Evolutionary conservation across 225 moss, liverwort and hornwort genomes (phyloP).

Genomic region (Marchantia paleacea): DNA sequence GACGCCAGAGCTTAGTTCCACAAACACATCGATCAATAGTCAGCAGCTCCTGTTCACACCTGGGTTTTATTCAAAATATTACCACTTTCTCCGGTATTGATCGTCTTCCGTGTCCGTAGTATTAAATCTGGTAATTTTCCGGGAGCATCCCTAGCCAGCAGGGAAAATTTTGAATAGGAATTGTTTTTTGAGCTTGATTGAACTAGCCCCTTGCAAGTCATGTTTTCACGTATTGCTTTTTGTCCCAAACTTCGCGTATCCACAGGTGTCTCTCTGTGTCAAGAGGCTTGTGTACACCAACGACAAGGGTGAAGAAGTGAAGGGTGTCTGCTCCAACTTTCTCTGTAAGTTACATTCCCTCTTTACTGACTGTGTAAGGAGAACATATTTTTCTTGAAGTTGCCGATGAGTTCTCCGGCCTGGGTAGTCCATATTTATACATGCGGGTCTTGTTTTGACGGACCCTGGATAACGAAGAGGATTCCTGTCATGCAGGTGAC

Average conservation of each 20-base stretch:
- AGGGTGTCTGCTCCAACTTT: constrained; percentile 70
- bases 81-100: too few species aligned
- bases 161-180: too few species aligned
- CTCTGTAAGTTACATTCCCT: constrained; percentile 39
- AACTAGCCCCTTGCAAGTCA: too few species aligned
- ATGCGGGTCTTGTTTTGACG: neutral
- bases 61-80: too few species aligned
- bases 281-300: constrained; percentile 66
- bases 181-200: too few species aligned
- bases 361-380: neutral
- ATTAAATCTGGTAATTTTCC: neutral
- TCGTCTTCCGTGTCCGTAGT: neutral
- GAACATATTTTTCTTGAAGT: neutral
- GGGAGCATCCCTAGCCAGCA: too few species aligned
- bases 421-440: neutral
- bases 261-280: constrained; percentile 54
- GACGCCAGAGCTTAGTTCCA: too few species aligned
- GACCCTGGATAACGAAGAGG: neutral
- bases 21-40: too few species aligned
- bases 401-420: neutral
- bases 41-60: too few species aligned
- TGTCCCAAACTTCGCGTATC: neutral
- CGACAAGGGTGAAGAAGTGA: constrained; percentile 59
- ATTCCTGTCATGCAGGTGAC: constrained; percentile 37
- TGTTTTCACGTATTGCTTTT: too few species aligned